Percentiles rank a stretch among this genome's conserved stretches.
Evolutionary conservation across 2,329 filamentous ascomycete genomes (phyloP).

Genomic region (Pseudogymnoascus sp.): DNA sequence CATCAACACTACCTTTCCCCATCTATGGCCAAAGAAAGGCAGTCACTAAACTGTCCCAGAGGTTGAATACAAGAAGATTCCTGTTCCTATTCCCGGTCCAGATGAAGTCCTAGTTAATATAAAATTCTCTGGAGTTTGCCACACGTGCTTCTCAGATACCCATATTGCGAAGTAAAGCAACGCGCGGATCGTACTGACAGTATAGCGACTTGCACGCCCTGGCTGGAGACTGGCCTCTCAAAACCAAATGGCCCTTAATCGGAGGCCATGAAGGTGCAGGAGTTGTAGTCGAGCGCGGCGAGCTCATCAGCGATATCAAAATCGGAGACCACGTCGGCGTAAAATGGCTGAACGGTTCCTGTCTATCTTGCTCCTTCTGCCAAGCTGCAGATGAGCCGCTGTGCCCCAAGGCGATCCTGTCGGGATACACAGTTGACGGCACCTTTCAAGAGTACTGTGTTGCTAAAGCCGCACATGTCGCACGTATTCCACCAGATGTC

Average conservation of each 20-base stretch:
- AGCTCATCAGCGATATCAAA: constrained; percentile 68
- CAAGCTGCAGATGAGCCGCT: constrained; percentile 73
- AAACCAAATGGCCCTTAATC: constrained; percentile 75
- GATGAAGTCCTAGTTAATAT: constrained; percentile 85
- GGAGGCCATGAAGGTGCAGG: constrained; percentile 77
- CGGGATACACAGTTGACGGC: constrained; percentile 88
- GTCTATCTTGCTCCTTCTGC: constrained; percentile 78
- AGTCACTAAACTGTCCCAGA: constrained; percentile 32
- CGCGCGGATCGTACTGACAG: neutral
- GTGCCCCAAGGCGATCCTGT: constrained; percentile 66
- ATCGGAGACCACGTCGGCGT: constrained; percentile 82
- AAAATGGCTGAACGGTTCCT: constrained; percentile 89
- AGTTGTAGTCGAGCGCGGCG: constrained; percentile 70
- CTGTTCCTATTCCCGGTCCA: constrained; percentile 67
- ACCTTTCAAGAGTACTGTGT: constrained; percentile 90
- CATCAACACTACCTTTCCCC: no score
- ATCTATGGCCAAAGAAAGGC: neutral
- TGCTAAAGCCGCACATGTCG: constrained; percentile 78
- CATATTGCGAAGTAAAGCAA: neutral
- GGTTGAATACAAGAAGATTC: constrained; percentile 66
- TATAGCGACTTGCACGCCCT: constrained; percentile 49
- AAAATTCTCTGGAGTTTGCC: constrained; percentile 80
- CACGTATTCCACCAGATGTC: constrained; percentile 70
- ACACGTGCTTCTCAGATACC: constrained; percentile 41
- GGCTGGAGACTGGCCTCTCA: constrained; percentile 82